phyloP scores from a whole-genome alignment of 1,284 basidiomycete genomes.

The Cryptococcus sp. region DNA sequence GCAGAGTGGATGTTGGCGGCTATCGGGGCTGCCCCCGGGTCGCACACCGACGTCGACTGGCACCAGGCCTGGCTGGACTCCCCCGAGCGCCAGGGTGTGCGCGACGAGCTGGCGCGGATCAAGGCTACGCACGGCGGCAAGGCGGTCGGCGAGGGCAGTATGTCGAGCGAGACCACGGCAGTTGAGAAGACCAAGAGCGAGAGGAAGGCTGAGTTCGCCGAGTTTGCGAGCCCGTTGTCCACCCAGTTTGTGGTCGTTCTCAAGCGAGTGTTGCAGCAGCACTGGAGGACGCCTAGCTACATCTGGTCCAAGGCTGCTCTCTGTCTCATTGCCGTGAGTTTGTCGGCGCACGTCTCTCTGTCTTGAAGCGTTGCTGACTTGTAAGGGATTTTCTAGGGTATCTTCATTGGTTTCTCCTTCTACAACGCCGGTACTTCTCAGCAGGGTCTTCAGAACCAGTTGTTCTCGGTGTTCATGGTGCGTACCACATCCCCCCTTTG shows the following conservation, averaged over 20 bases:
- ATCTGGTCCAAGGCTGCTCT: conserved; percentile 66
- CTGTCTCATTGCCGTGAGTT: conserved; percentile 44
- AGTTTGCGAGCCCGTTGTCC: conserved; percentile 57
- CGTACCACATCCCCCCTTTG: too few species aligned
- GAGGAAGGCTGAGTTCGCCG: conserved; percentile 49
- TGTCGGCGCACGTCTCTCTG: conserved; percentile 15
- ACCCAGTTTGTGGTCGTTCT: conserved; percentile 58
- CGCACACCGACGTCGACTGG: conserved; percentile 63
- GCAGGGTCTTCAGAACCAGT: conserved; percentile 75
- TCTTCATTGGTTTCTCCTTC: conserved; percentile 57
- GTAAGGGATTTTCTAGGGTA: conserved; percentile 25
- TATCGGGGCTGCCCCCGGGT: conserved; percentile 67
- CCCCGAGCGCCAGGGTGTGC: conserved; percentile 47
- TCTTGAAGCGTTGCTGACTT: conserved; percentile 10
- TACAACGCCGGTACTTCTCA: conserved; percentile 64
- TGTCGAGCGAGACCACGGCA: background rate
- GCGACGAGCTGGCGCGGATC: conserved; percentile 51
- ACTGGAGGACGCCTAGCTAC: conserved; percentile 68
- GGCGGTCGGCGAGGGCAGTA: conserved; percentile 1
- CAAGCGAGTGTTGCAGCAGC: conserved; percentile 56
- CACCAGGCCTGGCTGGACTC: conserved; percentile 64
- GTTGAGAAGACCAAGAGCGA: conserved; percentile 15
- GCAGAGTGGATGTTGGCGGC: conserved; percentile 54
- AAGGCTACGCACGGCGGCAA: conserved; percentile 41
- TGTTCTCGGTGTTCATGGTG: conserved; percentile 59